These are phyloP conservation scores for Rhizophagus prolifer DNA, from an alignment of 192 early-diverging fungal species.

Conservation along the genomic window DNA sequence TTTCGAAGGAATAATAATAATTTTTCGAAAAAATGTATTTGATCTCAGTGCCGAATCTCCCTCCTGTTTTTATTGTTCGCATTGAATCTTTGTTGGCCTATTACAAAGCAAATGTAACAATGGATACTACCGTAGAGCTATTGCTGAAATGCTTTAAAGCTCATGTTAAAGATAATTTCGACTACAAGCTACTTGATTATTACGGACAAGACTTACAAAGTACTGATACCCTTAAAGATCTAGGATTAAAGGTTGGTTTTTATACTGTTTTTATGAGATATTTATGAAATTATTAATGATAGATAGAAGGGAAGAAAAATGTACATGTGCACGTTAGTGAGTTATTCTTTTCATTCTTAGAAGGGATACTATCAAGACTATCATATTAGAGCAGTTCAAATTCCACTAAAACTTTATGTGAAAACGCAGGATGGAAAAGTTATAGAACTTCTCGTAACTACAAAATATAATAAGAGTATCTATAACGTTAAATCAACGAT, in stretches of 20 bases:
- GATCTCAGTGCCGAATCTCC: neutral
- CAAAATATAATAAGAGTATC: conserved; percentile 48
- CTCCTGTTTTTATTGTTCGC: neutral
- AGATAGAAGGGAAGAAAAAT: conserved; percentile 44
- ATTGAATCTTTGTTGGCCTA: too few species aligned
- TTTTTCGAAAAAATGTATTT: neutral
- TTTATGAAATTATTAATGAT: neutral
- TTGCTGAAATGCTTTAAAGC: neutral
- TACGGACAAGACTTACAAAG: neutral
- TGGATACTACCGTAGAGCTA: neutral
- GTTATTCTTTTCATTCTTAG: neutral
- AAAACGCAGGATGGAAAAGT: conserved; percentile 76
- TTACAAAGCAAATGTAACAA: conserved; percentile 11
- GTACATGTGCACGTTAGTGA: neutral
- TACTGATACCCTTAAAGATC: neutral
- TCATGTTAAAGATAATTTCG: neutral
- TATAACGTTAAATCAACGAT: too few species aligned
- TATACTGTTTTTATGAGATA: neutral
- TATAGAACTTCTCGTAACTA: conserved; percentile 36
- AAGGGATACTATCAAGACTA: neutral
- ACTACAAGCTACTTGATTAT: neutral
- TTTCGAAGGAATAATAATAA: too few species aligned
- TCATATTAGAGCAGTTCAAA: neutral
- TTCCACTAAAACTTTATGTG: conserved; percentile 57
- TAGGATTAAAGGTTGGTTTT: neutral